Evolutionary conservation across 2,329 filamentous ascomycete genomes (phyloP).

Genomic region (Trichophyton verrucosum): DNA sequence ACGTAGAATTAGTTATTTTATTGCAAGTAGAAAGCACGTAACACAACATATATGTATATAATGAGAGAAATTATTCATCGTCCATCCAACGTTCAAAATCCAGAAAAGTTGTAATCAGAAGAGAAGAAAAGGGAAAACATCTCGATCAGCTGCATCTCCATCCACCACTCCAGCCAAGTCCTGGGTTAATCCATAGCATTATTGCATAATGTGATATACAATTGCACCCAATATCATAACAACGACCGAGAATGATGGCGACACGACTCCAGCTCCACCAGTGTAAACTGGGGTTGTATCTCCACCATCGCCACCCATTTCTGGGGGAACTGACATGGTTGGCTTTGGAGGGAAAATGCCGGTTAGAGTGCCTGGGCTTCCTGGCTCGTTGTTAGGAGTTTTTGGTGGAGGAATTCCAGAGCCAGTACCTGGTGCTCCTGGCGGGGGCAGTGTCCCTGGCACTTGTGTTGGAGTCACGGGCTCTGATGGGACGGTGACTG

Average conservation of each 20-base stretch:
- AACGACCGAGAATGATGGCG: not conserved
- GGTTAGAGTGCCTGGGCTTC: not conserved
- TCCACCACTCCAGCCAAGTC: not conserved
- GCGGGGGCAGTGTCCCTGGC: no score
- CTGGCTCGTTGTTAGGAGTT: not conserved
- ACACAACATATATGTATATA: not conserved
- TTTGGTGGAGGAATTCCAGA: no score
- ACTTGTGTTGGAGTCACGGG: not conserved
- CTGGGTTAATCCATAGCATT: not conserved
- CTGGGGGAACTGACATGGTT: not conserved
- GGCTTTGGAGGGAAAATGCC: not conserved
- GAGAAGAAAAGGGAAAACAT: not conserved
- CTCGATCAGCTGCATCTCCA: not conserved
- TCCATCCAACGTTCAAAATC: not conserved
- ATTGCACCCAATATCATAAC: not conserved
- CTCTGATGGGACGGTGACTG: conserved; percentile 7
- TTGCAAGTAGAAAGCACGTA: not conserved
- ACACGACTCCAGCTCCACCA: not conserved
- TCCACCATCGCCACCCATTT: not conserved
- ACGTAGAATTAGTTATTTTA: not conserved
- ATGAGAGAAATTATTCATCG: not conserved
- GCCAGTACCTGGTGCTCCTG: no score
- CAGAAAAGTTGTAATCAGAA: not conserved
- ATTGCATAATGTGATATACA: not conserved
- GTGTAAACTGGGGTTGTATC: not conserved